Base-by-base conservation (phyloP, 495 filamentous ascomycete genomes). In the Hyaloscypha bicolor region DNA sequence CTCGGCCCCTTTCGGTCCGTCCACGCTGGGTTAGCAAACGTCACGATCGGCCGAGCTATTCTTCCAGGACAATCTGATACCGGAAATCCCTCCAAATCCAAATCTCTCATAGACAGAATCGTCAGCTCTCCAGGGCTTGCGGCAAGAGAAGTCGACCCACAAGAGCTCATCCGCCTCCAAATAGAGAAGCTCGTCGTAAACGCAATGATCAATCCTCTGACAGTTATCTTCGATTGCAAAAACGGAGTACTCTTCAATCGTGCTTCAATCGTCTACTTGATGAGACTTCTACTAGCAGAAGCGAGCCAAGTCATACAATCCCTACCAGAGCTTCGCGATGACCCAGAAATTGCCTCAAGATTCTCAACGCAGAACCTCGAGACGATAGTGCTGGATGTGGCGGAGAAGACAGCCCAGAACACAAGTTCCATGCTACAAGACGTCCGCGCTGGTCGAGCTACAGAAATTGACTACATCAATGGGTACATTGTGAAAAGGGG, bases 401-500 rank as follows among this genome's bases (percentile, higher is more conserved):
- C 85, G 8, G 75, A 80, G n/a, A 83, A 81, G 68, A 94, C 90
- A 2, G 79, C 77, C 2, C 76, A 82, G 42, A 94, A 96, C 73
- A 83, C 82, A 45, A 93, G 90, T 72, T 89, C 87, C 3, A 97
- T 97, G 93, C 74, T 92, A 29, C 90, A 93, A 73, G 93, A 97
- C 76, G 82, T 94, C 22, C 75, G 79, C 37, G 76, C 76, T 2
- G 82, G 87, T 4, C 85, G 82, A 72, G 70, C 76, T 60, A 96
- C 92, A 2, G 93, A 96, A 76, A 87, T 97, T 63, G 86, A 90
- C 22, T 94, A 90, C 71, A 85, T 96, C 69, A 97, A 95, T 78
- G 94, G 93, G 19, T 97, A 89, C 77, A 83, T 97, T 35, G 85
- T 93, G 39, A 78, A 79, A 60, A 82, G 84, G 57, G 92, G 68